Conservation (phyloP, 352 stramenopile genomes). For the Pythium angustatum region DNA sequence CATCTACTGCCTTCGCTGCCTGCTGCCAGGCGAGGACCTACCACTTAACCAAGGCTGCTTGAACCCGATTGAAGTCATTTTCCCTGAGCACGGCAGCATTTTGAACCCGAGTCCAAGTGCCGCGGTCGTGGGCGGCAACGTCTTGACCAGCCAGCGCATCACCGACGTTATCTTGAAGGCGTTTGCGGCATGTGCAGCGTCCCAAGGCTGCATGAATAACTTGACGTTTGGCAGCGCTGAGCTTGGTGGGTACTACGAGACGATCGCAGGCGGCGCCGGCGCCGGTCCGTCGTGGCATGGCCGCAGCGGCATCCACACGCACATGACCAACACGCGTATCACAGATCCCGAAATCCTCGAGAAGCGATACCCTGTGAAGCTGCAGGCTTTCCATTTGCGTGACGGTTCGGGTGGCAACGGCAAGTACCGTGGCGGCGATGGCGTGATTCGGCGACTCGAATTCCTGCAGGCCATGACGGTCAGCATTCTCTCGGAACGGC, state of each 20-base stretch:
- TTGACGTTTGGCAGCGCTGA: constrained; percentile 97
- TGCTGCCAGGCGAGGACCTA: constrained; percentile 93
- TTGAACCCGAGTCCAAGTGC: constrained; percentile 95
- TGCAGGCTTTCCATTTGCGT: constrained; percentile 85
- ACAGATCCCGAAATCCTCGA: constrained; percentile 99
- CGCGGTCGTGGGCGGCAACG: constrained; percentile 98
- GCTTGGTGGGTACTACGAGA: constrained; percentile 98
- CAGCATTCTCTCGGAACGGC: constrained; percentile 97
- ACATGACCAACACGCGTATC: constrained; percentile 99
- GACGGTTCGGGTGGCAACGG: constrained; percentile 90
- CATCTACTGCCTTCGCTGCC: constrained; percentile 98
- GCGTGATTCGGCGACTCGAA: constrained; percentile 96
- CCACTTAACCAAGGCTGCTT: constrained; percentile 98
- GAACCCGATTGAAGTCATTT: constrained; percentile 95
- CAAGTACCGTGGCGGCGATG: constrained; percentile 92
- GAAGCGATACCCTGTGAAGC: constrained; percentile 92
- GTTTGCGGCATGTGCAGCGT: constrained; percentile 96
- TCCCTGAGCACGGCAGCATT: constrained; percentile 91
- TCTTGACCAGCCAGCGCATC: constrained; percentile 97
- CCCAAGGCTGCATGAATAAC: constrained; percentile 99
- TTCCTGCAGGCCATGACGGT: constrained; percentile 95
- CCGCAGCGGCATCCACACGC: constrained; percentile 96
- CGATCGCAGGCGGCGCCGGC: constrained; percentile 97
- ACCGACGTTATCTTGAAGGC: constrained; percentile 98
- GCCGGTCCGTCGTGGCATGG: constrained; percentile 97